Conservation (phyloP, 495 filamentous ascomycete genomes). For the Cercophora newfieldiana region DNA sequence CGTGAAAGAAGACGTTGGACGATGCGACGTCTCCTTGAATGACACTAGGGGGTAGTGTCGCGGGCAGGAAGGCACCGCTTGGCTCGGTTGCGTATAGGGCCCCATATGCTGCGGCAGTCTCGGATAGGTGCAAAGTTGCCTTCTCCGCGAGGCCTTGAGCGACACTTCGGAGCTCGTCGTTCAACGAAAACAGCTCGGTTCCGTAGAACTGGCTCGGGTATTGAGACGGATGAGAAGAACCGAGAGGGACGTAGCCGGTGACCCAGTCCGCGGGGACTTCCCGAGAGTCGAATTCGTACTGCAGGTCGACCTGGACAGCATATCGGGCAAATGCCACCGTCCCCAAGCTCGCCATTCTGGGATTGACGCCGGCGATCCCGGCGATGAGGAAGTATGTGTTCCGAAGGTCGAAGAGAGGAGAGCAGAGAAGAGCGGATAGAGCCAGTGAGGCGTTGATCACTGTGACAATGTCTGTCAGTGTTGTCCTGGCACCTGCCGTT, state of each 20-base stretch:
- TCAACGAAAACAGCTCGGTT: slow-evolving; percentile 10
- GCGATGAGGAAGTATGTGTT: slow-evolving; percentile 12
- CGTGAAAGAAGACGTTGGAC: slow-evolving; percentile 14
- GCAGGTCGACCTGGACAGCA: slow-evolving; percentile 14
- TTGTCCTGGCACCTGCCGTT: background rate
- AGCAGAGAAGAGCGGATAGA: slow-evolving; percentile 9
- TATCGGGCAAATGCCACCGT: slow-evolving; percentile 11
- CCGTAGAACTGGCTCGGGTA: slow-evolving; percentile 15
- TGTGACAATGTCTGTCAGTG: background rate
- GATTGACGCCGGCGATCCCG: slow-evolving; percentile 14
- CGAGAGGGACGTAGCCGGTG: slow-evolving; percentile 14
- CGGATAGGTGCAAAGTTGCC: background rate
- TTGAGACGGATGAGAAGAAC: slow-evolving; percentile 1
- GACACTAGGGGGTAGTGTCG: slow-evolving; percentile 11
- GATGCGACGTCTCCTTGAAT: slow-evolving; percentile 13
- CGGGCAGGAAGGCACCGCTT: background rate
- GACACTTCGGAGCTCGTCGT: slow-evolving; percentile 9
- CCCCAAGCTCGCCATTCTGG: slow-evolving; percentile 1
- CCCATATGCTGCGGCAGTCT: slow-evolving; percentile 7
- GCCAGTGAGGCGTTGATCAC: slow-evolving; percentile 14
- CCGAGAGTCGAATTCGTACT: slow-evolving; percentile 17
- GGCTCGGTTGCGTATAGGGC: background rate
- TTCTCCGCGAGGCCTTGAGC: slow-evolving; percentile 6
- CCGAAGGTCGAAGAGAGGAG: slow-evolving; percentile 11
- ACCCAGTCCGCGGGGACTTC: slow-evolving; percentile 13